Base-by-base conservation (phyloP, 2,329 filamentous ascomycete species). In the Septoria petroselini region DNA sequence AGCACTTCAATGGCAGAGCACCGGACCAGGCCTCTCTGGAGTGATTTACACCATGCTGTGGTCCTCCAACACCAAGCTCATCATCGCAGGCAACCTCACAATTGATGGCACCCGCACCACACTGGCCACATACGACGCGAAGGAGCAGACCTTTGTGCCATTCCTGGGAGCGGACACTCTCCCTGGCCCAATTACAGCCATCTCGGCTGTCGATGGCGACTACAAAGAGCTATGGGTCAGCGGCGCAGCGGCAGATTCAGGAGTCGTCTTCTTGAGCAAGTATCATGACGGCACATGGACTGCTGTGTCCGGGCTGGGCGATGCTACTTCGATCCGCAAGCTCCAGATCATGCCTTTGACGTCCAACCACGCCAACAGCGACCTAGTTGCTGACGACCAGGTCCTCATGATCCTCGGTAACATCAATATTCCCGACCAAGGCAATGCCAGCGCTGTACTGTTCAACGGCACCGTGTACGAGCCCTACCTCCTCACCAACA, bases 371-470 rank as follows among this genome's bases (percentile, higher is more conserved):
- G 80, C 73, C 29, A 70, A 75, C 11, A 82, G 79, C 2, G 70
- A 79, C 30, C 73, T 90, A 5, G 71, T 98, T 12, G 77, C 82
- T 43, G 70, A 78, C 14, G 76, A 82, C 54, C 82, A 93, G 66
- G 78, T 82, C 3, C 79, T 98, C 29, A 79, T 98, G 70, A 74
- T 97, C 41, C 88, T 88, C n/a, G 93, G 93, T 31, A 81, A 85
- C 45, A 81, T 98, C 58, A 78, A 82, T 57, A 76, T 97, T 14
- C 81, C 85, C 0, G 73, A 74, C 41, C 90, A 90, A 65, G 91
- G 91, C 51, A 84, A 83, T 50, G 88, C 86, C 4, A 95, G 91
- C 11, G 90, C 88, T 7, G 91, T 84, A 6, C 74, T 96, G 21
- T 98, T 87, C 73, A 88, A 97, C 64, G 93, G 93, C 61, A 88